A percentile compares a stretch with the other conserved stretches of the same genome.
Conservation (phyloP, 352 stramenopile genomes). For the Globisporangium canariense region DNA sequence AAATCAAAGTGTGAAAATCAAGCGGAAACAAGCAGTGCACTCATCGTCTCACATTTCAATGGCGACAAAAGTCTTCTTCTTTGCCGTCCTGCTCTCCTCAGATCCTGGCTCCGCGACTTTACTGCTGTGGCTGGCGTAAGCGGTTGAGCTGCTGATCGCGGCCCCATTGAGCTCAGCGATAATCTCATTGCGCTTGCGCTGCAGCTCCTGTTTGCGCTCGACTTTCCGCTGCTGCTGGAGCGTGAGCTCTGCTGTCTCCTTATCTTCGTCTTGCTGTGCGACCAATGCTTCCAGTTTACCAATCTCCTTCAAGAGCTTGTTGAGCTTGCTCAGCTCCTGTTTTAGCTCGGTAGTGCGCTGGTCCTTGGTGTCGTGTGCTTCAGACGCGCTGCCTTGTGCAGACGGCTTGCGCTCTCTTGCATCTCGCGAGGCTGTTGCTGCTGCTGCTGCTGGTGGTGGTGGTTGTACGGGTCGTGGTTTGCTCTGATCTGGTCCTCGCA, state of each 20-base stretch:
- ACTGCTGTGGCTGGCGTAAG: background rate
- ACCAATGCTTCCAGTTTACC: conserved; percentile 23
- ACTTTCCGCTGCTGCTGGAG: conserved; percentile 18
- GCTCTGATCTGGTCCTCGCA: background rate
- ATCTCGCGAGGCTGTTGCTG: background rate
- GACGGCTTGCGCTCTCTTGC: background rate
- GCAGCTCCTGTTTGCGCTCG: conserved; percentile 14
- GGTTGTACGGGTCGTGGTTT: background rate
- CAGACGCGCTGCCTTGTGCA: background rate
- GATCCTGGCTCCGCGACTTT: background rate
- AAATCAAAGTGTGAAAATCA: background rate
- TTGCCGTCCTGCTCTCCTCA: background rate
- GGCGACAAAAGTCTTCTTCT: conserved; percentile 16
- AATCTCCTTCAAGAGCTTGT: conserved; percentile 41
- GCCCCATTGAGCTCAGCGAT: conserved; percentile 46
- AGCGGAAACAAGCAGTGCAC: background rate
- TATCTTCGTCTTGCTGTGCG: conserved; percentile 9
- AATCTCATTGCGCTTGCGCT: conserved; percentile 15
- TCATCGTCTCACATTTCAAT: conserved; percentile 13
- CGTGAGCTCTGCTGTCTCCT: conserved; percentile 16
- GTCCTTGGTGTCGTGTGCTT: conserved; percentile 7
- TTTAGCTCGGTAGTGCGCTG: conserved; percentile 29
- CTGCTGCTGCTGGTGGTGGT: background rate
- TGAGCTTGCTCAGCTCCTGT: conserved; percentile 49
- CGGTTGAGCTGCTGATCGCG: conserved; percentile 18